Conservation (phyloP, 805 yeast genomes). For the Lachancea cidri region DNA sequence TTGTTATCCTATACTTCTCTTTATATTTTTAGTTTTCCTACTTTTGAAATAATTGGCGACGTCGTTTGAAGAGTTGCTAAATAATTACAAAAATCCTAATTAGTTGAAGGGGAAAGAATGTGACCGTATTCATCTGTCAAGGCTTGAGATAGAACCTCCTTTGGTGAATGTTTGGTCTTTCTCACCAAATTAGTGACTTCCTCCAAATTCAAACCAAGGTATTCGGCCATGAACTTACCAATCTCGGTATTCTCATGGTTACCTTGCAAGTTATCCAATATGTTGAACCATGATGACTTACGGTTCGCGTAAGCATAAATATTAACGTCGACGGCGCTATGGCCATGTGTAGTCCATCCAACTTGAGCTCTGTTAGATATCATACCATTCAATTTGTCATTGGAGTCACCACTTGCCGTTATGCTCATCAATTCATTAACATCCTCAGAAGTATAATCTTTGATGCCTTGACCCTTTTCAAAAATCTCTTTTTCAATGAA, state of each 20-base stretch:
- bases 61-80: background rate
- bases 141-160: background rate
- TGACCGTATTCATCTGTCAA: background rate
- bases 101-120: background rate
- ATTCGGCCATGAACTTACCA: slow-evolving; percentile 63
- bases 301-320: slow-evolving; percentile 75
- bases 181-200: slow-evolving; percentile 46
- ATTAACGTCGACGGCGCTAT: slow-evolving; percentile 92
- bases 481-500: slow-evolving; percentile 53
- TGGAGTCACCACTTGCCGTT: slow-evolving; percentile 26
- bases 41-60: no score
- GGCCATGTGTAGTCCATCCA: slow-evolving; percentile 98
- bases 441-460: slow-evolving; percentile 52
- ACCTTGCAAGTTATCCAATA: slow-evolving; percentile 55
- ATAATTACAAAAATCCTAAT: background rate
- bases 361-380: slow-evolving; percentile 77
- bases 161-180: slow-evolving; percentile 46
- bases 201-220: slow-evolving; percentile 42
- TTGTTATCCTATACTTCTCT: no score
- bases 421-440: slow-evolving; percentile 38
- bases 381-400: slow-evolving; percentile 58
- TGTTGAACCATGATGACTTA: slow-evolving; percentile 36
- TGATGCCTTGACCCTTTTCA: slow-evolving; percentile 61
- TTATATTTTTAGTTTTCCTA: background rate
- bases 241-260: slow-evolving; percentile 84